Evolutionary conservation across 2,329 filamentous ascomycete species (phyloP).

Genomic region (Fusarium newnesense): DNA sequence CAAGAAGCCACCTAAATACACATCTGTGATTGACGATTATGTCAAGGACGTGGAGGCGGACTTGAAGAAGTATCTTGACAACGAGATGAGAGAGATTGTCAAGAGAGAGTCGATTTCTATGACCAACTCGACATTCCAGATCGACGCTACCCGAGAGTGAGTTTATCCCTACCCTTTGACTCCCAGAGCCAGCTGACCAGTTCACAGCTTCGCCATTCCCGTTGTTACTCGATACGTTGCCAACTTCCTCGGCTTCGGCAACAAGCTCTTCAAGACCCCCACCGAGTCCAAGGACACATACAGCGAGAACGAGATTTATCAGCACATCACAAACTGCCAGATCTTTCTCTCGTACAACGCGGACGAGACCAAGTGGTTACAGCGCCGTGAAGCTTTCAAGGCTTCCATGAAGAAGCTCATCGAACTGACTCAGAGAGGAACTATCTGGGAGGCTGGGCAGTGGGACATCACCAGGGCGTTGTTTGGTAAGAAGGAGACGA

Average conservation of each 20-base stretch:
- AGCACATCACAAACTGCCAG: slow-evolving; percentile 43
- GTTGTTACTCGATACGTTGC: slow-evolving; percentile 37
- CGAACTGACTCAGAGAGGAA: slow-evolving; percentile 20
- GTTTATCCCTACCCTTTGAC: background rate
- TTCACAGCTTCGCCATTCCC: slow-evolving; percentile 30
- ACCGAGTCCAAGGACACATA: background rate
- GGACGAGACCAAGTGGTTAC: slow-evolving; percentile 38
- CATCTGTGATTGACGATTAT: background rate
- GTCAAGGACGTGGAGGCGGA: background rate
- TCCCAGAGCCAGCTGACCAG: background rate
- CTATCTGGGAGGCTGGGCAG: slow-evolving; percentile 19
- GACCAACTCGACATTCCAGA: slow-evolving; percentile 13
- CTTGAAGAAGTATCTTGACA: background rate
- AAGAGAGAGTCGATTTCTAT: slow-evolving; percentile 1
- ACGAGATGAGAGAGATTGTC: background rate
- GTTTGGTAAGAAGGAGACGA: background rate
- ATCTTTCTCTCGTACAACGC: slow-evolving; percentile 37
- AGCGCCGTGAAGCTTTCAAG: slow-evolving; percentile 34
- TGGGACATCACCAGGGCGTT: background rate
- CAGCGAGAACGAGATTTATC: slow-evolving; percentile 40
- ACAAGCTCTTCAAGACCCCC: background rate
- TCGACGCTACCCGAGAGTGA: slow-evolving; percentile 33
- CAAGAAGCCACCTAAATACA: rapidly evolving
- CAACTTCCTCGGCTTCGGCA: slow-evolving; percentile 37
- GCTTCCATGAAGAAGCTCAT: slow-evolving; percentile 28